Conservation (phyloP, 257 asterid genomes). For the Nicotiana undulata region DNA sequence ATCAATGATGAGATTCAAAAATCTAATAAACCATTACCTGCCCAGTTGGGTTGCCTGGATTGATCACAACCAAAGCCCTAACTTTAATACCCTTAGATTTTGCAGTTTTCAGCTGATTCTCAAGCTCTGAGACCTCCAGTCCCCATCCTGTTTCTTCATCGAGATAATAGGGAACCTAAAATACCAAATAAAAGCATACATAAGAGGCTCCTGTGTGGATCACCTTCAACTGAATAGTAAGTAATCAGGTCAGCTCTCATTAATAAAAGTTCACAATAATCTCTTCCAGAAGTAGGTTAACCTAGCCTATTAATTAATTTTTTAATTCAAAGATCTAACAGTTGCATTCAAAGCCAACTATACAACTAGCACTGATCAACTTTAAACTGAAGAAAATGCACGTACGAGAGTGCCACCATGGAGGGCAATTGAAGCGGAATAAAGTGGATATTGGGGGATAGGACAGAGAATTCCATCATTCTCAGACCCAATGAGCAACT, state of each 20-base stretch:
- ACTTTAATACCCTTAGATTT: constrained; percentile 64
- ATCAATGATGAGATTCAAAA: not conserved
- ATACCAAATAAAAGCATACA: not conserved
- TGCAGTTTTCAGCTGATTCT: constrained; percentile 73
- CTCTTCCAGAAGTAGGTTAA: not conserved
- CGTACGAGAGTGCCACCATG: constrained; percentile 97
- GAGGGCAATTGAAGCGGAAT: constrained; percentile 77
- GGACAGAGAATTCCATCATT: constrained; percentile 93
- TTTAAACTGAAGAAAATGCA: not conserved
- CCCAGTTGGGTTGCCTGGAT: constrained; percentile 99
- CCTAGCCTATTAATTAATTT: not conserved
- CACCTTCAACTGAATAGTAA: not conserved
- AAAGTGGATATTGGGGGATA: constrained; percentile 95
- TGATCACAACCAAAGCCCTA: constrained; percentile 89
- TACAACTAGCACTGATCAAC: not conserved
- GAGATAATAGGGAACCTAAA: constrained; percentile 92
- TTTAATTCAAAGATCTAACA: not conserved
- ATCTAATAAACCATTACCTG: constrained; percentile 41
- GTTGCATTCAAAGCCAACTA: not conserved
- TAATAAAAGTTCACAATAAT: not conserved
- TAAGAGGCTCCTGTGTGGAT: not conserved
- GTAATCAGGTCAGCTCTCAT: not conserved
- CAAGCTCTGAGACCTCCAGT: constrained; percentile 69
- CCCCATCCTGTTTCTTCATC: constrained; percentile 99
- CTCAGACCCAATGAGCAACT: constrained; percentile 64